phyloP scores from a whole-genome alignment of 257 asterid genomes.

The Nicotiana obtusifolia region DNA sequence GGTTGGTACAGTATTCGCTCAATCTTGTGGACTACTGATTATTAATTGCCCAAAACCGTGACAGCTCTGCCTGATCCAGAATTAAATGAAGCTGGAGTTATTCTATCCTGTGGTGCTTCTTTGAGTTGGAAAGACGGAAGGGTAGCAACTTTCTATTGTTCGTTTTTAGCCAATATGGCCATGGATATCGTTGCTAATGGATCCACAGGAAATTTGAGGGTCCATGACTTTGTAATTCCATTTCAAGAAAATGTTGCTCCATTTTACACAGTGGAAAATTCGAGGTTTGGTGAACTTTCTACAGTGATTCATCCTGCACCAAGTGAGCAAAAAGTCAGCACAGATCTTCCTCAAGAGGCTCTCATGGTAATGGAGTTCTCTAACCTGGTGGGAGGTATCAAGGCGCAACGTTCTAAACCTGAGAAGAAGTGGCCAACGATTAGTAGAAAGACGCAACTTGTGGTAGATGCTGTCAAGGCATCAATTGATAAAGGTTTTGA shows the following conservation, averaged over 20 bases:
- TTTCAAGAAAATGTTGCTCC: constrained; percentile 43
- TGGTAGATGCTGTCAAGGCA: constrained; percentile 64
- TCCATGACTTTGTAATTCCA: constrained; percentile 58
- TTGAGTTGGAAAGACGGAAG: constrained; percentile 60
- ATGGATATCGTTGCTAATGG: constrained; percentile 59
- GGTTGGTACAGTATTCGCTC: constrained; percentile 83
- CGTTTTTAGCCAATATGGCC: constrained; percentile 54
- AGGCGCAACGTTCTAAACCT: constrained; percentile 37
- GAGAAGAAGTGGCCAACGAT: constrained; percentile 57
- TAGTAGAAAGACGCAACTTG: constrained; percentile 70
- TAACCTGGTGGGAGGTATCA: constrained; percentile 36
- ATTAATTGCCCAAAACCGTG: constrained; percentile 52
- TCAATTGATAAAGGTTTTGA: constrained; percentile 58
- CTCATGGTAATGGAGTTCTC: constrained; percentile 62
- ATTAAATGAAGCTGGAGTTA: constrained; percentile 46
- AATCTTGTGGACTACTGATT: constrained; percentile 61
- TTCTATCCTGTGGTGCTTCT: constrained; percentile 59
- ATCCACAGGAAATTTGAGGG: constrained; percentile 43
- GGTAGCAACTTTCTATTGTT: constrained; percentile 62
- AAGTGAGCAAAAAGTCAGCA: constrained; percentile 33
- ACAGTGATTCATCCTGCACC: constrained; percentile 50
- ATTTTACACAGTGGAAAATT: constrained; percentile 31
- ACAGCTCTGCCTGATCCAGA: constrained; percentile 43
- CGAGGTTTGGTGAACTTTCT: constrained; percentile 32
- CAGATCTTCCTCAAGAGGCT: constrained; percentile 76